Base-by-base conservation (phyloP, 2,329 filamentous ascomycete genomes). In the Penicillium verrucosum region DNA sequence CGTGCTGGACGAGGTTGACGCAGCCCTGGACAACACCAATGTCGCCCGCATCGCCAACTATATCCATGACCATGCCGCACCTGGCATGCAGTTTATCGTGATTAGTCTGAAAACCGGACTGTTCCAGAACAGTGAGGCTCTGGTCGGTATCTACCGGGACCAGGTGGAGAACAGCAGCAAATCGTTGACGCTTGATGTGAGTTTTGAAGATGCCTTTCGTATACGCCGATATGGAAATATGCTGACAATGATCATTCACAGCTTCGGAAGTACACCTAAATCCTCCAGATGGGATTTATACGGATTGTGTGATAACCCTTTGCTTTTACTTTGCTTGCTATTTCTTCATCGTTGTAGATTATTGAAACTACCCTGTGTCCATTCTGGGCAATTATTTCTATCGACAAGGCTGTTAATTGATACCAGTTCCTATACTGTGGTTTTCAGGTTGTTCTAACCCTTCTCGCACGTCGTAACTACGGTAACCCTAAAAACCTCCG, bases 81-180 rank as follows among this genome's bases (percentile, higher is more conserved):
- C 94, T 1, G 95, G 95, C 14, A 97, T 97, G 92, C 94, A 99
- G 74, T 99, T 99, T 67, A 95, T 99, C 59, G 94, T 99, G 64
- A 99, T 99, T 74, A 92, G 87, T 77, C 82, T 99, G 72, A 99
- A 99, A 82, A 89, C 92, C 0, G 92, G 92, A 1, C 80, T 99
- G 55, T 99, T 97, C 78, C 92, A 99, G 77, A 90, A 95, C 74
- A 96, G 91, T 70, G 92, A 99, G 81, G 95, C 92, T 60, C 75
- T 99, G 66, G 92, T 99, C 5, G 94, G 94, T 50, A 92, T 99
- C 11, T 97, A 96, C 79, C 83, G 94, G 64, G 95, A 99, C 71
- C 94, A 99, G 78, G 86, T 88, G 55, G 90, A 91, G 56, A 99
- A 97, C 77, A 95, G 89, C 68, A 95, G 89, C 66, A 89, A 91